These are phyloP conservation scores for Pyrus bretschneideri DNA, from an alignment of 306 rosid genomes.

Conservation along the genomic window DNA sequence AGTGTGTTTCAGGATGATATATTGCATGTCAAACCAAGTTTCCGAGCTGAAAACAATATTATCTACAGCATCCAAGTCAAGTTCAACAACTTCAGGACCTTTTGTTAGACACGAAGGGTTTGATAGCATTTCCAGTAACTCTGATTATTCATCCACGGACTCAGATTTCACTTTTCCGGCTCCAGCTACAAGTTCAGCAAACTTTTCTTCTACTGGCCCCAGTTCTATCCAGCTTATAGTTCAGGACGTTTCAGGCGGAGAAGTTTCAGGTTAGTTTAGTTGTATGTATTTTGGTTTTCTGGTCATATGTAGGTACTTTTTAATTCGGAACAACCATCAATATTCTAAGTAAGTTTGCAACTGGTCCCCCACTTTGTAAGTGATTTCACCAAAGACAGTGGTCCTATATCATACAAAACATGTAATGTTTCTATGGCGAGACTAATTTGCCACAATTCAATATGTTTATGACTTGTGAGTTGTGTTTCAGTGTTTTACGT, in stretches of 20 bases:
- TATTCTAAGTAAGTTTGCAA: not conserved
- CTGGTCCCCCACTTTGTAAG: not conserved
- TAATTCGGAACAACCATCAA: not conserved
- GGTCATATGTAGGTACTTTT: not conserved
- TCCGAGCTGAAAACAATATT: conserved; percentile 66
- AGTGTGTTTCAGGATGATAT: conserved; percentile 96
- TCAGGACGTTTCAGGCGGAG: conserved; percentile 69
- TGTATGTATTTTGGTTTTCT: not conserved
- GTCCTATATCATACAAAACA: not conserved
- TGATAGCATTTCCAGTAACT: conserved; percentile 61
- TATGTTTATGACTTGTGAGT: not conserved
- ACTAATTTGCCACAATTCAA: not conserved
- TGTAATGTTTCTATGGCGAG: not conserved
- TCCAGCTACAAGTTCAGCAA: conserved; percentile 35
- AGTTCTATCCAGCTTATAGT: conserved; percentile 42
- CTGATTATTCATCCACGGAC: conserved; percentile 70
- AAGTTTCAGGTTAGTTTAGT: conserved; percentile 59
- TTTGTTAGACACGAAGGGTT: conserved; percentile 38
- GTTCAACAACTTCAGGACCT: conserved; percentile 54
- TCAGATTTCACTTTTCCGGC: conserved; percentile 72
- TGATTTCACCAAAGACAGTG: conserved; percentile 4
- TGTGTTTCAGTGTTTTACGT: not conserved
- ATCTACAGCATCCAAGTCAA: conserved; percentile 58
- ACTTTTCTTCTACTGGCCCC: conserved; percentile 27
- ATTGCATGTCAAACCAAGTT: conserved; percentile 78